Conservation (phyloP, 192 early-diverging fungal genomes). For the Linnemannia hyalina region DNA sequence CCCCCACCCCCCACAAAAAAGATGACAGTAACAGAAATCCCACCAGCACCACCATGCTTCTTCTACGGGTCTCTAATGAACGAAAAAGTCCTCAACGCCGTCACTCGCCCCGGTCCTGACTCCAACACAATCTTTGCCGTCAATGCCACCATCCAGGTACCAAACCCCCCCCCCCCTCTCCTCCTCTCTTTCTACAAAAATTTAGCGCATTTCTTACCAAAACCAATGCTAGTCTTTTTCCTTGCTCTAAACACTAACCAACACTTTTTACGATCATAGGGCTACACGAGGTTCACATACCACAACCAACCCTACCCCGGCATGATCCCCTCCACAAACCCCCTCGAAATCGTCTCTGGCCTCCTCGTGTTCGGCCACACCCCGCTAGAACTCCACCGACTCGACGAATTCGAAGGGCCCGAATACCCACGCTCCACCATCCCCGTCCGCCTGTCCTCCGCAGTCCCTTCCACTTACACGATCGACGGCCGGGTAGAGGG, state of each 20-base stretch:
- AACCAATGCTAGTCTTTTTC: neutral
- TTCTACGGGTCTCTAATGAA: constrained; percentile 48
- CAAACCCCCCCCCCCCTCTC: no score
- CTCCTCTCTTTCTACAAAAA: neutral
- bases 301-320: constrained; percentile 49
- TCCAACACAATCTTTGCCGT: constrained; percentile 6
- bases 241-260: no score
- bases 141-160: constrained; percentile 29
- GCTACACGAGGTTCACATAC: constrained; percentile 31
- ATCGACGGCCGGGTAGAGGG: neutral
- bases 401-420: constrained; percentile 38
- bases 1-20: no score
- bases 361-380: constrained; percentile 37
- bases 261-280: neutral
- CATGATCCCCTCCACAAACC: constrained; percentile 20
- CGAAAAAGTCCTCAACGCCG: constrained; percentile 21
- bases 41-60: constrained; percentile 21
- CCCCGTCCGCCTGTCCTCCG: neutral
- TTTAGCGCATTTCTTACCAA: neutral
- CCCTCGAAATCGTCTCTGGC: constrained; percentile 18
- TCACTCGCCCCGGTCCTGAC: constrained; percentile 13
- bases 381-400: constrained; percentile 16
- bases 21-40: no score
- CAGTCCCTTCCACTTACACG: constrained; percentile 17
- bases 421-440: constrained; percentile 27